phyloP scores from a whole-genome alignment of 257 asterid genomes.

The Leptodermis oblonga region DNA sequence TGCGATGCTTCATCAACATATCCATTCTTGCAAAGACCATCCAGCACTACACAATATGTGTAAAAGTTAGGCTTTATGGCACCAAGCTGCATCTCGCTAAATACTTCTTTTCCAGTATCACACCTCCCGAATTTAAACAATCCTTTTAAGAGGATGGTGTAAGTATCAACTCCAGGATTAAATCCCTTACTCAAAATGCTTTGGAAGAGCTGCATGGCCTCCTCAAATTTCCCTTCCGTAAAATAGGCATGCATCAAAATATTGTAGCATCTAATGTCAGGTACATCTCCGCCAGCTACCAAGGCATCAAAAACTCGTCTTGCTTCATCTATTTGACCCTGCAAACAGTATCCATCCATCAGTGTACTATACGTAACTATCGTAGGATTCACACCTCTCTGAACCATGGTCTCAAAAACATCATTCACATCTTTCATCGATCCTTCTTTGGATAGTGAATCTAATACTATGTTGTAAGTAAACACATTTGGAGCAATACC shows the following conservation, averaged over 20 bases:
- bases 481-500: neutral
- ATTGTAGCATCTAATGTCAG: constrained; percentile 7
- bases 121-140: constrained; percentile 23
- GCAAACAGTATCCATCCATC: constrained; percentile 5
- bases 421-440: constrained; percentile 2
- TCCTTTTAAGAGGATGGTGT: constrained; percentile 21
- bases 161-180: constrained; percentile 17
- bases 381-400: neutral
- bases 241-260: constrained; percentile 29
- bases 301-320: constrained; percentile 9
- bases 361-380: neutral
- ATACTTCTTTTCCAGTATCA: too few species aligned
- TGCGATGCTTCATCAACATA: constrained; percentile 20
- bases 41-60: too few species aligned
- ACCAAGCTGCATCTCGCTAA: too few species aligned
- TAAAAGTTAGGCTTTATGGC: too few species aligned
- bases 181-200: constrained; percentile 20
- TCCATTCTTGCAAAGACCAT: constrained; percentile 9
- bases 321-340: neutral
- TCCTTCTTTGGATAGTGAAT: neutral
- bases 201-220: constrained; percentile 22
- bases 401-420: neutral
- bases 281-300: constrained; percentile 10
- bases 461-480: neutral
- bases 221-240: constrained; percentile 21